Evolutionary conservation across 331 rosid species (phyloP).

Genomic region (Dryas integrifolia): DNA sequence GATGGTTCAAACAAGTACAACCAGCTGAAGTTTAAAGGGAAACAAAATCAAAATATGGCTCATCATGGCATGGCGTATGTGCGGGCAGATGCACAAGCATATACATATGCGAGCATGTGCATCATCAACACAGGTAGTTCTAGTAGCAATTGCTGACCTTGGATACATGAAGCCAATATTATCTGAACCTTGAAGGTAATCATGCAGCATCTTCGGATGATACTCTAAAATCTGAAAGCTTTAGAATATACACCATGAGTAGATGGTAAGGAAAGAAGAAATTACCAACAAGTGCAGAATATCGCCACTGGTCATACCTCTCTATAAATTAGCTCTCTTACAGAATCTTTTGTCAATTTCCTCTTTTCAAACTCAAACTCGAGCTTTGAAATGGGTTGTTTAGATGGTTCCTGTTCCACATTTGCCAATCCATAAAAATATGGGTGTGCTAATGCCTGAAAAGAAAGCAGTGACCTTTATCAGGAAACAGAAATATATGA

Average conservation of each 20-base stretch:
- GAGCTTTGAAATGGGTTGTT: slow-evolving; percentile 51
- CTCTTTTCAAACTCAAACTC: slow-evolving; percentile 67
- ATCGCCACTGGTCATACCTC: slow-evolving; percentile 42
- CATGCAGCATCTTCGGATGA: slow-evolving; percentile 68
- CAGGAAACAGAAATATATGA: slow-evolving; percentile 2
- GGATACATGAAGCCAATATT: slow-evolving; percentile 60
- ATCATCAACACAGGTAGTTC: slow-evolving; percentile 2
- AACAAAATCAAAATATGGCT: background rate
- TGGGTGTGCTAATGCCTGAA: slow-evolving; percentile 63
- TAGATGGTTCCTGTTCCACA: slow-evolving; percentile 50
- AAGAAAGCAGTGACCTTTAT: slow-evolving; percentile 14
- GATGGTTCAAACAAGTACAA: slow-evolving; percentile 6
- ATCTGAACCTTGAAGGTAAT: slow-evolving; percentile 51
- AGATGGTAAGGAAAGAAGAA: background rate
- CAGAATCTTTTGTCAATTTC: slow-evolving; percentile 47
- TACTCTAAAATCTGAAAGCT: slow-evolving; percentile 62
- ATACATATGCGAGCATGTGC: background rate
- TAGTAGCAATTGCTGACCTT: slow-evolving; percentile 42
- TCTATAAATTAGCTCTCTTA: slow-evolving; percentile 63
- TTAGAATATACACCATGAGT: slow-evolving; percentile 20
- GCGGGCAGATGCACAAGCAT: background rate
- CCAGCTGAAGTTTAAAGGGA: background rate
- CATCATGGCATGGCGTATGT: background rate
- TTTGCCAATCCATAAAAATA: slow-evolving; percentile 59
- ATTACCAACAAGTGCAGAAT: slow-evolving; percentile 5